Evolutionary conservation across 331 rosid genomes (phyloP), one percentile per base, ranked within the genome.

Genomic region (Acacia pycnantha): DNA sequence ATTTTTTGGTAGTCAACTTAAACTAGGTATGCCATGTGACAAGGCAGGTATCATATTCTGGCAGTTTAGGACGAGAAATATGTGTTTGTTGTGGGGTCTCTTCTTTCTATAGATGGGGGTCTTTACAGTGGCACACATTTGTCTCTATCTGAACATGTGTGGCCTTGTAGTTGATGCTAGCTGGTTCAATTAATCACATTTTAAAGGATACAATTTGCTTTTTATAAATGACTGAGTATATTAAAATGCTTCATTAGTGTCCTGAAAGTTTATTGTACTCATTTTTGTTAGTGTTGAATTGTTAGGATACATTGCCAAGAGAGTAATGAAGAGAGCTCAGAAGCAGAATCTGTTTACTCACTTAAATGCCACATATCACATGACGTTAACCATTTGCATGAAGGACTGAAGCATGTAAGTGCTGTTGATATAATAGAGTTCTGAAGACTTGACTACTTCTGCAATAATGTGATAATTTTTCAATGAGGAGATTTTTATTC

Each of bases 311-410:
- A 92, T 87, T 96, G 99, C 84, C 84, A 88, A 86, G 99, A 96
- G 90, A 94, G 98, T 88, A 93, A 88, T 75, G 99, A 96, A 90
- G 99, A 96, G 84, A 96, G 97, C 91, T 89, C 97, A 43, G 99
- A 96, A 92, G 66, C 95, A 82, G 99, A 96, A 84, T 90, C 97
- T 33, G 98, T 94, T 83, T 91, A 91, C 90, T 89, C 99, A 51
- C 98, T 96, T 74, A 96, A 96, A 85, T 96, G 99, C 88, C 98
- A 96, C 90, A 96, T 96, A 88, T 96, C 98, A 1, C 99, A 96
- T 0, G 99, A 96, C 76, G 99, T 96, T 88, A 96, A 96, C 91
- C 99, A 96, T 90, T 87, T 96, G 89, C 94, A 89, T 69, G 99
- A 96, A 91, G 99, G 99, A 77, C 84, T 96, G 80, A 94, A 96